phyloP scores from a whole-genome alignment of 495 filamentous ascomycete genomes.

The Parathielavia hyrcaniae region DNA sequence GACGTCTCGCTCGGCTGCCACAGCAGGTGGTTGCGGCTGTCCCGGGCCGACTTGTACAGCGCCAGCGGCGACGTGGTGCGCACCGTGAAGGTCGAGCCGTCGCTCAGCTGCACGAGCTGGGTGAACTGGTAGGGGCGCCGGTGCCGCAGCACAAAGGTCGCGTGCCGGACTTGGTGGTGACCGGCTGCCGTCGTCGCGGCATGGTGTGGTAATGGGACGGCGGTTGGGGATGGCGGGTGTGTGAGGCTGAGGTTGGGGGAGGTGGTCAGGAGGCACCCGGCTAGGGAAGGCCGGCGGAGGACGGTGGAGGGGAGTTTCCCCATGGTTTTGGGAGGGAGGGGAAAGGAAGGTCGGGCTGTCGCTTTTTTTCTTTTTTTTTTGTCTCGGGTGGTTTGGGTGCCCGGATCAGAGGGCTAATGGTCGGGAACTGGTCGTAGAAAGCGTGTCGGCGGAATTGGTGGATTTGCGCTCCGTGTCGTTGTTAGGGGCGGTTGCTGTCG shows the following conservation, averaged over 20 bases:
- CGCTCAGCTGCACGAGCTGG: conserved; percentile 87
- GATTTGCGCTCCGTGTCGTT: not conserved
- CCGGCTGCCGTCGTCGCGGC: not conserved
- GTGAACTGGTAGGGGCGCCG: conserved; percentile 94
- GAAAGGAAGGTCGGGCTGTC: not conserved
- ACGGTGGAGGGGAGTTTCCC: conserved; percentile 29
- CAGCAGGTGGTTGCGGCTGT: conserved; percentile 77
- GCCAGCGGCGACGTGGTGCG: conserved; percentile 82
- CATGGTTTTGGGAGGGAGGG: too few relatives aligned
- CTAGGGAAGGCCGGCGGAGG: conserved; percentile 23
- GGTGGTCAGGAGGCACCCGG: conserved; percentile 3
- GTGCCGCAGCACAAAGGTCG: conserved; percentile 80
- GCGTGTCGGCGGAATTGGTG: conserved; percentile 6
- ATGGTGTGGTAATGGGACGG: conserved; percentile 27
- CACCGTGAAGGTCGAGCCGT: conserved; percentile 78
- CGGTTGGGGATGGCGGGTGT: not conserved
- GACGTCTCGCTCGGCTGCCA: conserved; percentile 82
- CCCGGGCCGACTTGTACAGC: conserved; percentile 70
- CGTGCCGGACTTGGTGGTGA: conserved; percentile 59
- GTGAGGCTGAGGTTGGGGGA: not conserved
- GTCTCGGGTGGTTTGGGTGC: not conserved
- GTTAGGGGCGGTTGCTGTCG: not conserved
- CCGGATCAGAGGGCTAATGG: not conserved
- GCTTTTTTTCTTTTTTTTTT: too few relatives aligned
- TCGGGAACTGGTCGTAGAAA: not conserved